These are phyloP conservation scores for Boletus mariae DNA, from an alignment of 1,284 basidiomycete genomes.

Conservation along the genomic window DNA sequence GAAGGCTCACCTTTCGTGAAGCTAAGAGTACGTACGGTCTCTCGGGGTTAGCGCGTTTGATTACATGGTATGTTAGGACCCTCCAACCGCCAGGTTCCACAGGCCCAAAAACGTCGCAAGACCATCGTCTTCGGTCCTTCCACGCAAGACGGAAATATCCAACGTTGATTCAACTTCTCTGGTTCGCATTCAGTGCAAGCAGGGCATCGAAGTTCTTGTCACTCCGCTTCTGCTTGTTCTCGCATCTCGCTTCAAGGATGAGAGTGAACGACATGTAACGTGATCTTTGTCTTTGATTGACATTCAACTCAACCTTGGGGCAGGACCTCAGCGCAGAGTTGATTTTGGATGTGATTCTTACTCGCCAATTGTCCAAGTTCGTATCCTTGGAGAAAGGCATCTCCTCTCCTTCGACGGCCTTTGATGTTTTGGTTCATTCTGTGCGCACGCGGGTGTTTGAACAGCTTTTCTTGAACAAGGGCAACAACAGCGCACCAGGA, in stretches of 20 bases:
- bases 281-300: neutral
- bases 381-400: conserved; percentile 10
- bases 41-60: neutral
- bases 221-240: conserved; percentile 47
- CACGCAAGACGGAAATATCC: conserved; percentile 3
- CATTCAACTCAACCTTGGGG: conserved; percentile 10
- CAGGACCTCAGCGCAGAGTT: conserved; percentile 45
- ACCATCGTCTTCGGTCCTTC: conserved; percentile 4
- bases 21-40: conserved; percentile 23
- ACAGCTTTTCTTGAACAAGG: conserved; percentile 17
- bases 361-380: conserved; percentile 36
- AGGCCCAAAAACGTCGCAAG: conserved; percentile 1
- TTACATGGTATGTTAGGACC: conserved; percentile 10
- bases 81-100: conserved; percentile 11
- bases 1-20: conserved; percentile 39
- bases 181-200: conserved; percentile 30
- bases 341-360: conserved; percentile 45
- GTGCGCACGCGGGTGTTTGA: conserved; percentile 25
- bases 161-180: conserved; percentile 8
- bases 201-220: conserved; percentile 36
- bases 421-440: conserved; percentile 28
- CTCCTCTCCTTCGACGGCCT: conserved; percentile 1
- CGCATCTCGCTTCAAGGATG: conserved; percentile 39
- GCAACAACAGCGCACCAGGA: conserved; percentile 1
- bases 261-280: conserved; percentile 41